Conservation (phyloP, 1,284 basidiomycete species). For the Trametes sp. region DNA sequence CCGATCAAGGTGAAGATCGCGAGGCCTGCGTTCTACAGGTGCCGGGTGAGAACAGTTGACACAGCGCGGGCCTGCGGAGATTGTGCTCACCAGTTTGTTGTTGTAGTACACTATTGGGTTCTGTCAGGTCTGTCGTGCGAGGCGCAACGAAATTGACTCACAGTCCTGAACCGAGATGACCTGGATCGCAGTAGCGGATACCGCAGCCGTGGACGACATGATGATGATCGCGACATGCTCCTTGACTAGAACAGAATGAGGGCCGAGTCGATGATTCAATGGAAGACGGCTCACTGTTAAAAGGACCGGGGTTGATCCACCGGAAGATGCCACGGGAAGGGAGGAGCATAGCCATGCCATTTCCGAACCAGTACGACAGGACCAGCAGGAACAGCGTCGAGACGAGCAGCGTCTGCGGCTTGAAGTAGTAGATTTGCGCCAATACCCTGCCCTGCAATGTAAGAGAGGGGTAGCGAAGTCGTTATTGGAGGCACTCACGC, state of each 20-base stretch:
- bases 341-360: constrained; percentile 42
- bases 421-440: constrained; percentile 49
- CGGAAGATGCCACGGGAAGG: constrained; percentile 45
- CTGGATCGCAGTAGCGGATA: constrained; percentile 46
- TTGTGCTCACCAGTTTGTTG: constrained; percentile 39
- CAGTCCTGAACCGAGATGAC: constrained; percentile 47
- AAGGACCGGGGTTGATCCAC: constrained; percentile 53
- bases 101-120: constrained; percentile 41
- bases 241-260: constrained; percentile 36
- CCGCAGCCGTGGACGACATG: constrained; percentile 46
- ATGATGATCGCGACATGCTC: constrained; percentile 46
- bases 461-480: background rate
- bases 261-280: too few relatives aligned
- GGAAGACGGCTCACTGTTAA: constrained; percentile 45
- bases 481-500: constrained; percentile 35
- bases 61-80: background rate
- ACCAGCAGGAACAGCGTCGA: constrained; percentile 46
- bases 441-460: constrained; percentile 38
- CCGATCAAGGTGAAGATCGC: constrained; percentile 45
- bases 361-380: constrained; percentile 48
- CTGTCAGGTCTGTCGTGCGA: background rate
- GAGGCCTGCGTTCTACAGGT: constrained; percentile 39
- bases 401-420: constrained; percentile 45
- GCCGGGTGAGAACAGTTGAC: too few relatives aligned
- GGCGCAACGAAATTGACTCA: constrained; percentile 25